These are phyloP conservation scores for Candida maltosa DNA, from an alignment of 805 yeast genomes.

Conservation along the genomic window DNA sequence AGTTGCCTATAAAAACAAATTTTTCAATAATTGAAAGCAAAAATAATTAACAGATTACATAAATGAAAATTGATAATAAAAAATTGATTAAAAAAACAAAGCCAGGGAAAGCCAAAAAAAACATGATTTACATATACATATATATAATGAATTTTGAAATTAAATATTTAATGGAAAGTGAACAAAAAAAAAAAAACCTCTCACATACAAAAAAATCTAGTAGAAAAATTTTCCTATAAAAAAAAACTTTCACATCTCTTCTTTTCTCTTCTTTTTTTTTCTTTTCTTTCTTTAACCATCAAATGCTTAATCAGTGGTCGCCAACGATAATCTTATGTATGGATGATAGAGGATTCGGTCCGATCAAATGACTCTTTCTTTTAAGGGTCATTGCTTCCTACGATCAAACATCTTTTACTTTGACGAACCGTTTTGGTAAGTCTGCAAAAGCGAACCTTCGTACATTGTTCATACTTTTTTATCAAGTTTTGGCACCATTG, in stretches of 20 bases:
- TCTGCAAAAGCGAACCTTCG: constrained; percentile 31
- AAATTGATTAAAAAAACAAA: no score
- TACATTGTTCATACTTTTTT: constrained; percentile 4
- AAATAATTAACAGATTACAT: background rate
- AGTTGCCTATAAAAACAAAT: constrained; percentile 1
- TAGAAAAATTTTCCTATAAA: background rate
- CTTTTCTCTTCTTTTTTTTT: background rate
- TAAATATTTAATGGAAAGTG: no score
- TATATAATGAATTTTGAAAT: no score
- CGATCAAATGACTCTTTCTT: constrained; percentile 9
- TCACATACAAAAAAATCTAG: background rate
- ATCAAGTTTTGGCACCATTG: constrained; percentile 1
- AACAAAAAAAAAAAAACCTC: background rate
- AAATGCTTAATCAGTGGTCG: constrained; percentile 5
- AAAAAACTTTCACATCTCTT: background rate
- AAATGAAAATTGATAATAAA: no score
- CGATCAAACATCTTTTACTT: constrained; percentile 29
- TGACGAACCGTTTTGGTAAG: constrained; percentile 43
- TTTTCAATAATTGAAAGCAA: background rate
- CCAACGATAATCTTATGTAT: constrained; percentile 5
- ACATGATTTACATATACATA: no score
- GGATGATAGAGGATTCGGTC: constrained; percentile 12
- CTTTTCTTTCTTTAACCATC: constrained; percentile 5
- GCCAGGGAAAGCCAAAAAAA: no score
- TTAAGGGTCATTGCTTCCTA: constrained; percentile 5